Percentiles rank a stretch among this genome's conserved stretches.
phyloP scores from a whole-genome alignment of 768 basidiomycete genomes.

The Trametes cinnabarina region DNA sequence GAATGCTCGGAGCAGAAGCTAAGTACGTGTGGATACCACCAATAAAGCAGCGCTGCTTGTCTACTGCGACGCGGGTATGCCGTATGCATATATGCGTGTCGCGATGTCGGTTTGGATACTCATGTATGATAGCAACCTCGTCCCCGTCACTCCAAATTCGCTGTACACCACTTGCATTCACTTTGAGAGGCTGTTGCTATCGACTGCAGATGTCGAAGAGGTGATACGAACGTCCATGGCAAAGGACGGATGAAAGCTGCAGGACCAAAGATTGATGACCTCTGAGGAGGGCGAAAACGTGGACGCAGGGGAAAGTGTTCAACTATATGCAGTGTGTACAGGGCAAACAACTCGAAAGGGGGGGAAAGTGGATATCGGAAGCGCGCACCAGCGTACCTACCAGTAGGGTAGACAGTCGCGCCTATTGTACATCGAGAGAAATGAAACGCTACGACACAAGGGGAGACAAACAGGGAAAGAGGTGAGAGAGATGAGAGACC shows the following conservation, averaged over 20 bases:
- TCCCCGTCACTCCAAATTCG: not conserved
- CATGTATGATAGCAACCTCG: not conserved
- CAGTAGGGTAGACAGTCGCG: not conserved
- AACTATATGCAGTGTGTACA: not conserved
- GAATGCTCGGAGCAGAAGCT: not conserved
- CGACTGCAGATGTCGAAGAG: not conserved
- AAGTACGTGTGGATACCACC: not conserved
- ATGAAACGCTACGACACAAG: not conserved
- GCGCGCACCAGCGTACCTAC: not conserved
- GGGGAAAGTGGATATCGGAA: not conserved
- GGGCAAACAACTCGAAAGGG: not conserved
- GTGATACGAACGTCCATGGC: not conserved
- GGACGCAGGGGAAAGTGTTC: not conserved
- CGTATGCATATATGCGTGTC: not conserved
- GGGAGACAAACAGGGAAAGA: not conserved
- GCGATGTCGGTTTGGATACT: not conserved
- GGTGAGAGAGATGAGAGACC: not conserved
- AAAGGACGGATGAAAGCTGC: not conserved
- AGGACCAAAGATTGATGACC: too few species aligned
- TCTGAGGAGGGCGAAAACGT: not conserved
- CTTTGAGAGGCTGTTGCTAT: not conserved
- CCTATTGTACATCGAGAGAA: slow-evolving; percentile 1
- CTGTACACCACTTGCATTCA: slow-evolving; percentile 9
- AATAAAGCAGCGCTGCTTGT: not conserved
- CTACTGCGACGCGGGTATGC: not conserved